A percentile compares a stretch with the other conserved stretches of the same genome.
phyloP scores from a whole-genome alignment of 208 protist genomes.

The Trichomonas gallinae region DNA sequence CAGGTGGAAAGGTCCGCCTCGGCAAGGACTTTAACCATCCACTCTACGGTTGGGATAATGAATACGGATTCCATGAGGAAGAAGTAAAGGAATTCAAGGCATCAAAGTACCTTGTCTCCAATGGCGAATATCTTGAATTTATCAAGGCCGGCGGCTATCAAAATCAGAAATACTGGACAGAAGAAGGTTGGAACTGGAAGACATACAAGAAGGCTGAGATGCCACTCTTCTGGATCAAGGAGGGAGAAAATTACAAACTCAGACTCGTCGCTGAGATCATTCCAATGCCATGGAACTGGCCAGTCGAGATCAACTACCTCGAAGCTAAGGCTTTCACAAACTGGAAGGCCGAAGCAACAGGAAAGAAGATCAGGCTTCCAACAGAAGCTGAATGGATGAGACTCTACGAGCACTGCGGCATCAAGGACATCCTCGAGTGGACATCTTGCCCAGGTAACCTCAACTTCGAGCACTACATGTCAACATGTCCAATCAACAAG shows the following conservation, averaged over 20 bases:
- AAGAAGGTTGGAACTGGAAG: slow-evolving; percentile 80
- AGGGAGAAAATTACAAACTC: slow-evolving; percentile 57
- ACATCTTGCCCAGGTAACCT: slow-evolving; percentile 55
- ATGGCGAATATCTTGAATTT: slow-evolving; percentile 73
- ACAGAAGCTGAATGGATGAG: slow-evolving; percentile 37
- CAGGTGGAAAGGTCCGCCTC: slow-evolving; percentile 31
- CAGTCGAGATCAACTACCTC: slow-evolving; percentile 76
- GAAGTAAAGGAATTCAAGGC: slow-evolving; percentile 69
- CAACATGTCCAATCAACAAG: slow-evolving; percentile 34
- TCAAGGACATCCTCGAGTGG: slow-evolving; percentile 40
- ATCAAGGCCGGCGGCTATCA: slow-evolving; percentile 68
- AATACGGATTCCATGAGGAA: slow-evolving; percentile 63
- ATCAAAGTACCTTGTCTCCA: slow-evolving; percentile 75
- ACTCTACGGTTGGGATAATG: slow-evolving; percentile 77
- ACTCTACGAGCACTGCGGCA: slow-evolving; percentile 26
- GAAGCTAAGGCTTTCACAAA: slow-evolving; percentile 76
- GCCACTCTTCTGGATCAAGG: slow-evolving; percentile 69
- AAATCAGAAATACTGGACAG: slow-evolving; percentile 69
- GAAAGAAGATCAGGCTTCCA: slow-evolving; percentile 32
- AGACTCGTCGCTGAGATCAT: slow-evolving; percentile 68
- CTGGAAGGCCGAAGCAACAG: slow-evolving; percentile 49
- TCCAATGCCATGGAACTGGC: slow-evolving; percentile 76
- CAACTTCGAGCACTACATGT: slow-evolving; percentile 44
- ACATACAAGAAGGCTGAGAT: slow-evolving; percentile 64
- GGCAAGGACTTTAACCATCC: slow-evolving; percentile 31